Evolutionary conservation across 352 stramenopile genomes (phyloP).

Genomic region (Pythium rishiriense): DNA sequence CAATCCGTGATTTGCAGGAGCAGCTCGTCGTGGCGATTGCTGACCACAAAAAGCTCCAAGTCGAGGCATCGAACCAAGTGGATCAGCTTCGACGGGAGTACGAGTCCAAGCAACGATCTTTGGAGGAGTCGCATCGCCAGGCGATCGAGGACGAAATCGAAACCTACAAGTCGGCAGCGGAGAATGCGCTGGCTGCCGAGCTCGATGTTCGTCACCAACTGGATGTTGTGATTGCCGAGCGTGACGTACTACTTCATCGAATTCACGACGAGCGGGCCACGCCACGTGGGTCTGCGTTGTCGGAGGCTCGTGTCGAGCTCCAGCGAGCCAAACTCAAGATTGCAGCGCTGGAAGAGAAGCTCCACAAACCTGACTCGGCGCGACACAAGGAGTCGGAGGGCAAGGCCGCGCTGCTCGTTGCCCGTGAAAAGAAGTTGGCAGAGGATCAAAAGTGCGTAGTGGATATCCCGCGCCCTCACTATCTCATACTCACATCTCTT

Average conservation of each 20-base stretch:
- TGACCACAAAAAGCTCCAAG: neutral
- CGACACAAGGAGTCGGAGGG: slow-evolving; percentile 41
- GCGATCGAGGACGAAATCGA: slow-evolving; percentile 7
- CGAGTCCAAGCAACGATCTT: neutral
- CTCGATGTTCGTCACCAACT: slow-evolving; percentile 17
- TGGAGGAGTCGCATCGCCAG: neutral
- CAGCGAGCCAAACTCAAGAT: slow-evolving; percentile 59
- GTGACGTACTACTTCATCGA: slow-evolving; percentile 25
- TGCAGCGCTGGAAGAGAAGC: slow-evolving; percentile 40
- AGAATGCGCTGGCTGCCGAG: slow-evolving; percentile 18
- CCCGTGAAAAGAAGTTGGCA: slow-evolving; percentile 33
- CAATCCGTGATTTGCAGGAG: neutral
- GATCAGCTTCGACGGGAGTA: slow-evolving; percentile 7
- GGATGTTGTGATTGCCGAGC: slow-evolving; percentile 25
- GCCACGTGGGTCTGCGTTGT: slow-evolving; percentile 28
- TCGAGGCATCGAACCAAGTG: neutral
- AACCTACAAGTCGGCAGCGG: slow-evolving; percentile 21
- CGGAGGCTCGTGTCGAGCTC: slow-evolving; percentile 45
- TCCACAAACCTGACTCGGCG: slow-evolving; percentile 29
- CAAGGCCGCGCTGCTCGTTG: slow-evolving; percentile 34
- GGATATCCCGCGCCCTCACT: neutral
- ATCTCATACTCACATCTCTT: too few species aligned
- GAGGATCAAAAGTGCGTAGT: slow-evolving; percentile 54
- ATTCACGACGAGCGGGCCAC: slow-evolving; percentile 16
- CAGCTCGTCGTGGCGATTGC: slow-evolving; percentile 1